A percentile compares a stretch with the other conserved stretches of the same genome.
Conservation (phyloP, 352 stramenopile genomes). For the Phytopythium chamaehyphon region DNA sequence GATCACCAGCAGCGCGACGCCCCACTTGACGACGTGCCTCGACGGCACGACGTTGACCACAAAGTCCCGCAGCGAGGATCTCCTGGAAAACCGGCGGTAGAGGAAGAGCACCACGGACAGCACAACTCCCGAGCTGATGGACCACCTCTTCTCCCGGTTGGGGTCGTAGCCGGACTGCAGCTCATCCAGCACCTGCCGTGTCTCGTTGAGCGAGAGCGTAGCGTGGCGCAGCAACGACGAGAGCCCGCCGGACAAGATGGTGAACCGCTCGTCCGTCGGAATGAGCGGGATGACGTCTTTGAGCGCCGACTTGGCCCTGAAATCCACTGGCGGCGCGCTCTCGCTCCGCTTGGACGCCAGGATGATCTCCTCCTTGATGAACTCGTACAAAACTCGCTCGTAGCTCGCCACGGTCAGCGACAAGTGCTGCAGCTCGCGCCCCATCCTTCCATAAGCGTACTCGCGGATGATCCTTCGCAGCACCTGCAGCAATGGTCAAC, state of each 20-base stretch:
- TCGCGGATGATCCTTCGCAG: slow-evolving; percentile 83
- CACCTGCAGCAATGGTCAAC: too few species aligned
- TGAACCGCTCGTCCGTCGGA: slow-evolving; percentile 72
- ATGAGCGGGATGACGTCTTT: slow-evolving; percentile 89
- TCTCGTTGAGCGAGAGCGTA: slow-evolving; percentile 82
- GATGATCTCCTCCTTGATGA: slow-evolving; percentile 88
- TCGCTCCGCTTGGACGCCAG: slow-evolving; percentile 67
- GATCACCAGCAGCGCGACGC: slow-evolving; percentile 37
- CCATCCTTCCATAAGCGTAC: slow-evolving; percentile 78
- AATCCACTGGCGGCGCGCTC: slow-evolving; percentile 53
- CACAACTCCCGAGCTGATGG: slow-evolving; percentile 60
- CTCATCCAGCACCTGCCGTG: slow-evolving; percentile 68
- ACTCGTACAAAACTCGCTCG: slow-evolving; percentile 82
- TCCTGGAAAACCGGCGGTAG: slow-evolving; percentile 69
- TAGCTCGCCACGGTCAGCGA: slow-evolving; percentile 83
- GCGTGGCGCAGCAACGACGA: slow-evolving; percentile 76
- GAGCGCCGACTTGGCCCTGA: slow-evolving; percentile 73
- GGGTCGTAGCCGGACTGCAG: slow-evolving; percentile 83
- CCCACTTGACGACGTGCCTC: slow-evolving; percentile 56
- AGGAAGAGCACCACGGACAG: slow-evolving; percentile 49
- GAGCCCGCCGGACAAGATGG: slow-evolving; percentile 75
- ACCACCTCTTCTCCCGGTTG: slow-evolving; percentile 83
- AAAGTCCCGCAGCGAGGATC: slow-evolving; percentile 68
- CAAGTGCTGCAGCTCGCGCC: slow-evolving; percentile 79
- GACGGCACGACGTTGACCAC: slow-evolving; percentile 63